Conservation (phyloP, 2,329 filamentous ascomycete genomes). For the Trichoderma hamatum region DNA sequence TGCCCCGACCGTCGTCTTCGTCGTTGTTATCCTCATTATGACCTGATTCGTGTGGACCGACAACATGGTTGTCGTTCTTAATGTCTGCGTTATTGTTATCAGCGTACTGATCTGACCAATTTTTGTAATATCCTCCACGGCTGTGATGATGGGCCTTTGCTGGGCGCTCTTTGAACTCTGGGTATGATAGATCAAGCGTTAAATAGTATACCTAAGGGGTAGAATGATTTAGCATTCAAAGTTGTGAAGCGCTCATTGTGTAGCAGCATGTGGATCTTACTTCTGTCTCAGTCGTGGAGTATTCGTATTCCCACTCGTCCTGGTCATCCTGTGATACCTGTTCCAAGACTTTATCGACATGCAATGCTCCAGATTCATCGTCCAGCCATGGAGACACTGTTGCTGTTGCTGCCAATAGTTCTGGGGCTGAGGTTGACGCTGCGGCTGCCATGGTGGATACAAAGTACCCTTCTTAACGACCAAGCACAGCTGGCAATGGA, state of each 20-base stretch:
- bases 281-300: constrained; percentile 65
- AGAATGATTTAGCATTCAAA: background rate
- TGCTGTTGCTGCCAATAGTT: background rate
- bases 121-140: constrained; percentile 52
- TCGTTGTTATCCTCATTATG: constrained; percentile 26
- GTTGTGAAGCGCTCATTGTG: background rate
- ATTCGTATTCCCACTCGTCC: constrained; percentile 70
- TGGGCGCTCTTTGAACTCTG: constrained; percentile 56
- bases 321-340: constrained; percentile 46
- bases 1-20: constrained; percentile 29
- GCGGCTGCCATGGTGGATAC: constrained; percentile 16
- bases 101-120: constrained; percentile 42
- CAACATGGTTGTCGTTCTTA: constrained; percentile 12
- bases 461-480: background rate
- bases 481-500: background rate
- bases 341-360: constrained; percentile 36
- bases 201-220: constrained; percentile 61
- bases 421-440: constrained; percentile 1
- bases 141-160: constrained; percentile 44
- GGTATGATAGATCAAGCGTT: constrained; percentile 64
- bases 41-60: constrained; percentile 7
- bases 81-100: constrained; percentile 28
- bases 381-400: constrained; percentile 23
- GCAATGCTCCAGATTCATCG: constrained; percentile 36
- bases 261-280: constrained; percentile 37